Percentiles rank a stretch among this genome's conserved stretches.
Conservation (phyloP, 2,329 filamentous ascomycete species). For the Sporothrix schenckii region DNA sequence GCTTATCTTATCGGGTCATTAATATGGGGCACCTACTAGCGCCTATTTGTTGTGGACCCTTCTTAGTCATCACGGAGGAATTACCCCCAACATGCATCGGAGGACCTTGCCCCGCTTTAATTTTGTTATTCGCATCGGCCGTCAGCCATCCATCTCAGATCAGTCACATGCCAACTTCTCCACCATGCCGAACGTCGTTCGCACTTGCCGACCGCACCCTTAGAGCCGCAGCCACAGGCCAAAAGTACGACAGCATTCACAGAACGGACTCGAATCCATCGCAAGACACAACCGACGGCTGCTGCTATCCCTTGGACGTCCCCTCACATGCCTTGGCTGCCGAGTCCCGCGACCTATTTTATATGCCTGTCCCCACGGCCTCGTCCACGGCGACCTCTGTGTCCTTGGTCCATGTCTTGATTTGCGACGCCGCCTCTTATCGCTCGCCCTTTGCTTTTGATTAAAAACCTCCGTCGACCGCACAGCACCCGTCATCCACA, state of each 20-base stretch:
- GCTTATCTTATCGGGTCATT: slow-evolving; percentile 15
- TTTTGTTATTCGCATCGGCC: slow-evolving; percentile 25
- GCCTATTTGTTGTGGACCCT: background rate
- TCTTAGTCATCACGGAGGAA: background rate
- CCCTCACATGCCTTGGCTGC: slow-evolving; percentile 23
- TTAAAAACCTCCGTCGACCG: background rate
- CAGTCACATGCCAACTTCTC: slow-evolving; percentile 27
- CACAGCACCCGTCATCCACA: too few species aligned
- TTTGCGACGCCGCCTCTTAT: slow-evolving; percentile 9
- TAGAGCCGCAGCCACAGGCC: too few species aligned
- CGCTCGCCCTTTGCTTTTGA: background rate
- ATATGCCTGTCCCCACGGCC: slow-evolving; percentile 16
- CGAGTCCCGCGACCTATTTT: slow-evolving; percentile 1
- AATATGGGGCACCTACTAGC: background rate
- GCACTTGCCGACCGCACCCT: background rate
- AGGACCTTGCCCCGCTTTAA: slow-evolving; percentile 14
- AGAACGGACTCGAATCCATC: background rate
- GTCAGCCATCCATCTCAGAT: slow-evolving; percentile 5
- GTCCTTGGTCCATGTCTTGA: slow-evolving; percentile 16
- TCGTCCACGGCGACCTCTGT: slow-evolving; percentile 18
- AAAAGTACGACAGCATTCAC: background rate
- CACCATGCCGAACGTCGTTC: slow-evolving; percentile 17
- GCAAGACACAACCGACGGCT: background rate
- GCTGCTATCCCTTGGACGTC: background rate
- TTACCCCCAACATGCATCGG: background rate